Base-by-base conservation (phyloP, 1,284 basidiomycete species). In the Cryptococcus maquisensis region DNA sequence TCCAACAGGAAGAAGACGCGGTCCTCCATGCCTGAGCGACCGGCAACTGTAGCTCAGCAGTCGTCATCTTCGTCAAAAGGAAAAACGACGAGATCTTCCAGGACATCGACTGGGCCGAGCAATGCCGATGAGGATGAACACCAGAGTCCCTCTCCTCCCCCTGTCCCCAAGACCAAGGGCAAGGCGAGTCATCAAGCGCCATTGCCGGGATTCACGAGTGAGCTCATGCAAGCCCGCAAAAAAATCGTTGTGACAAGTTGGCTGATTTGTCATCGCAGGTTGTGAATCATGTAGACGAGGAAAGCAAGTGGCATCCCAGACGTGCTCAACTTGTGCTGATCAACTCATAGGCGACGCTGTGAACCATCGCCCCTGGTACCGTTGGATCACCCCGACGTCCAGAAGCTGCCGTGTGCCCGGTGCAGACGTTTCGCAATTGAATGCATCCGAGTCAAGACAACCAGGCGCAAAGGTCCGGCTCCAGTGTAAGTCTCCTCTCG, bases 341-440 rank as follows among this genome's bases (percentile, higher is more conserved):
- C 40, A 10, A 16, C n/a, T 4, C 24, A 10, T 18, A 72, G 68
- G 47, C 68, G 70, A 16, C 66, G 70, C 10, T 73, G 71, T 45
- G 71, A 72, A 28, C 71, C 71, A 2, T 69, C 71, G 0, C 71
- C 71, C 13, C 60, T 73, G 4, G 70, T 73, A 3, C 65, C 69
- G 1, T 59, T 66, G 1, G 62, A 66, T 42, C 69, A 73, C 50
- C 71, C 70, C 0, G 70, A 72, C 41, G 66, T 62, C 6, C 66
- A 66, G n/a, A 71, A 65, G 44, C 61, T 72, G 4, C 71, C 71
- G 1, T 73, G 71, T 51, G 71, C 70, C 3, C 51, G 71, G 32
- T 73, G 71, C 46, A 56, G 71, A 3, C 57, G 71, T 2, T 73
- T 73, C 45, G 70, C 70, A 0, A 63, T 66, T 7, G 69, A 73